Percentiles rank a stretch among this genome's conserved stretches.
phyloP scores from a whole-genome alignment of 148 eudicot species.

The Salicornia ramosissima region DNA sequence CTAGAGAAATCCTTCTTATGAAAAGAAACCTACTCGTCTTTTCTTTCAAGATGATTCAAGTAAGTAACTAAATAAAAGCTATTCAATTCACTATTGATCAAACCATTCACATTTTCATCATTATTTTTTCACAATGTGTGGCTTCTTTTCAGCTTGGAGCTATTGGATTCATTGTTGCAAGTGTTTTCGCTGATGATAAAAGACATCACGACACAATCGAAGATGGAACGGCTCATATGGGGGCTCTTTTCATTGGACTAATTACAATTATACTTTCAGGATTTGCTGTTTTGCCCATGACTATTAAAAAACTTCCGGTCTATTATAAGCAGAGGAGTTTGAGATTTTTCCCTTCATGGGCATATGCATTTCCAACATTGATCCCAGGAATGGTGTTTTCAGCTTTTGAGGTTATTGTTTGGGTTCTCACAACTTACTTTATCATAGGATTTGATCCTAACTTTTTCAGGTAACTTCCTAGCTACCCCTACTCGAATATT shows the following conservation, averaged over 20 bases:
- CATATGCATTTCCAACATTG: conserved; percentile 33
- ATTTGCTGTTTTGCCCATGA: conserved; percentile 28
- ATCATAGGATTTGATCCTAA: conserved; percentile 34
- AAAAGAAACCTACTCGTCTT: conserved; percentile 50
- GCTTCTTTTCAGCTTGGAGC: conserved; percentile 40
- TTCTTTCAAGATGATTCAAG: conserved; percentile 38
- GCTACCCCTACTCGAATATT: too few relatives aligned
- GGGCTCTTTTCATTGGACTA: conserved; percentile 27
- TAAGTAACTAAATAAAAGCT: conserved; percentile 13
- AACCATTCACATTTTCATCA: neutral
- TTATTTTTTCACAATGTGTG: neutral
- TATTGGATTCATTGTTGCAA: conserved; percentile 44
- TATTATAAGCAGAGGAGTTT: conserved; percentile 37
- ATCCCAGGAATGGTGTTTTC: conserved; percentile 30
- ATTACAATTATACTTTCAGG: conserved; percentile 26
- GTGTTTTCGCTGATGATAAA: conserved; percentile 41
- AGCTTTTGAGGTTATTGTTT: conserved; percentile 20
- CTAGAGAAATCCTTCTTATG: conserved; percentile 57
- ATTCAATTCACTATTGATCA: too few relatives aligned
- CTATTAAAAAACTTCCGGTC: conserved; percentile 32
- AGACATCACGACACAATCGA: conserved; percentile 13
- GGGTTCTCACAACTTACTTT: conserved; percentile 31
- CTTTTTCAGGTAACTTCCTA: conserved; percentile 20
- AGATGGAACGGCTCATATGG: conserved; percentile 29
- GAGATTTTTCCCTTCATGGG: conserved; percentile 35